Evolutionary conservation across 352 stramenopile species (phyloP), one percentile per base, ranked within the genome.

Genomic region (Globisporangium paroecandrum): DNA sequence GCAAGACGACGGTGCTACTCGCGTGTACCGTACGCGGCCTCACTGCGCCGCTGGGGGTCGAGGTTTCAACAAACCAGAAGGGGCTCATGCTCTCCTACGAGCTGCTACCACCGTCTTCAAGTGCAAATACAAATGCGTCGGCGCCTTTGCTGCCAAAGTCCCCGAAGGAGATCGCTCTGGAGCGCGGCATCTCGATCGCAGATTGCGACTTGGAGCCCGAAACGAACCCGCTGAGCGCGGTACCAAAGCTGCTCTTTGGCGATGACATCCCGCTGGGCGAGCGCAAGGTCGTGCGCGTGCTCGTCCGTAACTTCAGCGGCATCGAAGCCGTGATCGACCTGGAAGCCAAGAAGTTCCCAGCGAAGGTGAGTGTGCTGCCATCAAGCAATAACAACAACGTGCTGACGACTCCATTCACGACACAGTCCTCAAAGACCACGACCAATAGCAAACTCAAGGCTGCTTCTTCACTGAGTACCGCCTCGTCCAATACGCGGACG

Each of bases 51-150:
- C 68, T 95, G n/a, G 85, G 87, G 0, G 70, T 93, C 20, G 85
- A 93, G 41, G 55, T 93, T 43, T 69, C 54, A 6, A 86, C 85
- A 20, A 84, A 76, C 34, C 87, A 95, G 67, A 90, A 91, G 43
- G 87, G 87, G 7, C 77, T 95, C 32, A 79, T 93, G 58, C 71
- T 95, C 9, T 82, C 83, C n/a, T 95, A 95, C 62, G 83, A 91
- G 43, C 70, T 93, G 6, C 55, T 88, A 4, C 7, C 38, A 5
- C 47, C 20, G 36, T 43, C 36, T 43, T 43, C 29, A 32, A 32
- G 29, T 32, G 29, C 36, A 43, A 43, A 43, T 43, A 55, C 12
- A 9, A 20, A 47, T 47, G 41, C 13, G 13, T 20, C 18, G 20
- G 5, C 15, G 12, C 1, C 24, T 18, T 6, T 36, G 18, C 27